Evolutionary conservation across 768 basidiomycete genomes (phyloP).

Genomic region (Coprinopsis marcescibilis): DNA sequence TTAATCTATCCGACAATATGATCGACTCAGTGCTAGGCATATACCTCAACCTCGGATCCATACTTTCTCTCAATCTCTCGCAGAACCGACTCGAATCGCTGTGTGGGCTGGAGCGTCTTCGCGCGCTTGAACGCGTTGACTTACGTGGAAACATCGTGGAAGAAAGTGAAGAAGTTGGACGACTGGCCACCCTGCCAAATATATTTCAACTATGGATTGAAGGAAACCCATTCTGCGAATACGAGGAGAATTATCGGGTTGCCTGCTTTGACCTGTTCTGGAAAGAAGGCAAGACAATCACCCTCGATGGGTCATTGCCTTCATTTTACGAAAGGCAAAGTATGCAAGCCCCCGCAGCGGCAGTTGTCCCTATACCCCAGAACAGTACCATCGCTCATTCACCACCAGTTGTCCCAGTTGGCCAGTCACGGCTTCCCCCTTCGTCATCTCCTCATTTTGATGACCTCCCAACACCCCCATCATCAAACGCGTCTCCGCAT

Average conservation of each 20-base stretch:
- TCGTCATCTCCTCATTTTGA: slow-evolving; percentile 17
- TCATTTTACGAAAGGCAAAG: slow-evolving; percentile 67
- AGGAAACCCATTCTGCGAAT: slow-evolving; percentile 75
- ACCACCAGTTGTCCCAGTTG: slow-evolving; percentile 58
- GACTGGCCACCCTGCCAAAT: slow-evolving; percentile 74
- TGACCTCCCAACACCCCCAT: slow-evolving; percentile 29
- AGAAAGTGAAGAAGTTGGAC: slow-evolving; percentile 80
- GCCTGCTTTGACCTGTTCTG: slow-evolving; percentile 81
- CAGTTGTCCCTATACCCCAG: slow-evolving; percentile 46
- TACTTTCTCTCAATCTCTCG: slow-evolving; percentile 74
- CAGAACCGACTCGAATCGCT: slow-evolving; percentile 91
- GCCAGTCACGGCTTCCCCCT: slow-evolving; percentile 23
- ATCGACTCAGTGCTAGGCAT: slow-evolving; percentile 93
- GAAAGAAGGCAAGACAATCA: slow-evolving; percentile 73
- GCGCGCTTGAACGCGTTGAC: slow-evolving; percentile 80
- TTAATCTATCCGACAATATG: slow-evolving; percentile 97
- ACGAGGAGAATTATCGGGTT: slow-evolving; percentile 69
- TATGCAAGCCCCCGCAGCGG: slow-evolving; percentile 42
- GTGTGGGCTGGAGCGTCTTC: slow-evolving; percentile 88
- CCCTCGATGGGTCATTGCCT: slow-evolving; percentile 69
- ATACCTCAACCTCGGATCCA: slow-evolving; percentile 71
- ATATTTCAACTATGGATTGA: slow-evolving; percentile 78
- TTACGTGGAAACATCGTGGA: slow-evolving; percentile 73
- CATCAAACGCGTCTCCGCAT: slow-evolving; percentile 42
- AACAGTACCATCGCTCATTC: slow-evolving; percentile 42